Conservation (phyloP, 2,329 filamentous ascomycete genomes). For the Ophiostoma ulmi region DNA sequence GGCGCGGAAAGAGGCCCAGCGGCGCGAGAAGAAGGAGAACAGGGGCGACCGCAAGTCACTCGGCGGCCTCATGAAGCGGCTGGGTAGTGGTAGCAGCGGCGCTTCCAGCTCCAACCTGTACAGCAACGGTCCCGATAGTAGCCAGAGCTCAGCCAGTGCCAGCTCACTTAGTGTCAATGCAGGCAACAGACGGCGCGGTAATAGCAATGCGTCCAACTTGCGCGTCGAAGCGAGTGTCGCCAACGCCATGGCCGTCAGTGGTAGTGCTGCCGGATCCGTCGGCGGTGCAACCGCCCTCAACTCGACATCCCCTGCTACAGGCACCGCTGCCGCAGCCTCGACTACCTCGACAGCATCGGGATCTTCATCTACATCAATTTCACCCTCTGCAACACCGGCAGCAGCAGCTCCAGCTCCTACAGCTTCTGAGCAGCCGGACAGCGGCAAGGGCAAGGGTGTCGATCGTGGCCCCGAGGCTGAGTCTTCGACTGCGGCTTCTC, state of each 20-base stretch:
- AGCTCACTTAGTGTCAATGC: conserved; percentile 60
- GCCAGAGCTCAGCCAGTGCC: conserved; percentile 50
- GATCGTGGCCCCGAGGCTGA: conserved; percentile 44
- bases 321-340: background rate
- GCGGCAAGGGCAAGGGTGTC: conserved; percentile 64
- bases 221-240: conserved; percentile 42
- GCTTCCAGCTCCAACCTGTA: conserved; percentile 38
- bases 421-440: background rate
- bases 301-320: background rate
- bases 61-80: conserved; percentile 45
- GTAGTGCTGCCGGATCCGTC: conserved; percentile 30
- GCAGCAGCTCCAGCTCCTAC: background rate
- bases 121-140: conserved; percentile 33
- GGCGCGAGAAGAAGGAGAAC: conserved; percentile 75
- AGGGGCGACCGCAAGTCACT: conserved; percentile 56
- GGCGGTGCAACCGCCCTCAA: conserved; percentile 18
- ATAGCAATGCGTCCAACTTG: conserved; percentile 56
- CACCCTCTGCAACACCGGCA: conserved; percentile 27
- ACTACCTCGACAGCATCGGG: background rate
- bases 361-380: conserved; percentile 25
- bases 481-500: conserved; percentile 34
- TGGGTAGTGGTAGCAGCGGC: conserved; percentile 19
- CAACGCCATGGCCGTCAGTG: conserved; percentile 36
- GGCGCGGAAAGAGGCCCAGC: conserved; percentile 75
- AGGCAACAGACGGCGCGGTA: conserved; percentile 54